These are phyloP conservation scores for Marchantia paleacea DNA, from an alignment of 225 moss, liverwort and hornwort genomes.

Conservation along the genomic window DNA sequence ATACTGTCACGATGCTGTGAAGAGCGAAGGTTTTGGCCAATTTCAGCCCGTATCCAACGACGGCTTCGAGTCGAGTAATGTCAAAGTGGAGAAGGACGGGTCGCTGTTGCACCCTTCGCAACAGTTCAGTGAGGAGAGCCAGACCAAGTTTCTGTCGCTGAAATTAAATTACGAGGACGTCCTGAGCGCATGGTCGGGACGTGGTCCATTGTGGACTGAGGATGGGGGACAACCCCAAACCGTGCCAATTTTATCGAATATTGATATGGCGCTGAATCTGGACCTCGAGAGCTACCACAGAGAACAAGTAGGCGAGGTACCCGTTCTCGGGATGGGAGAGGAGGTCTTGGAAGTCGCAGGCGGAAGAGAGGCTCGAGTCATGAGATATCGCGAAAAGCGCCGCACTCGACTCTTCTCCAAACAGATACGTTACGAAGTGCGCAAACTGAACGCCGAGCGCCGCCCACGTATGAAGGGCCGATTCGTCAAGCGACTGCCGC, in stretches of 20 bases:
- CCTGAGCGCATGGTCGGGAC: slow-evolving; percentile 76
- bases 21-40: neutral
- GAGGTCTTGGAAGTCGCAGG: slow-evolving; percentile 18
- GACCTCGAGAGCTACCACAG: slow-evolving; percentile 41
- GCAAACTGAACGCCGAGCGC: slow-evolving; percentile 92
- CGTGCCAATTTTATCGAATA: slow-evolving; percentile 64
- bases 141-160: slow-evolving; percentile 50
- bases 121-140: neutral
- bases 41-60: neutral
- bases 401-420: slow-evolving; percentile 85
- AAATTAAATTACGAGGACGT: slow-evolving; percentile 78
- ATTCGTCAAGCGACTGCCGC: slow-evolving; percentile 33
- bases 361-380: slow-evolving; percentile 65
- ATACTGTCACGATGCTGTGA: slow-evolving; percentile 1
- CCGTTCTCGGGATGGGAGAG: slow-evolving; percentile 13
- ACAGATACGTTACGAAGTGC: slow-evolving; percentile 95
- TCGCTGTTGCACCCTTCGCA: neutral
- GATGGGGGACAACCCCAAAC: slow-evolving; percentile 36
- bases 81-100: slow-evolving; percentile 48
- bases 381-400: slow-evolving; percentile 83
- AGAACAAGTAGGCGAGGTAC: slow-evolving; percentile 9
- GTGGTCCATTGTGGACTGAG: slow-evolving; percentile 57
- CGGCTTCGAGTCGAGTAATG: slow-evolving; percentile 47
- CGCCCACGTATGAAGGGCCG: slow-evolving; percentile 91
- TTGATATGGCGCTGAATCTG: slow-evolving; percentile 55